Evolutionary conservation across 1,139 yeast species (phyloP).

Genomic region (Scheffersomyces insectosa): DNA sequence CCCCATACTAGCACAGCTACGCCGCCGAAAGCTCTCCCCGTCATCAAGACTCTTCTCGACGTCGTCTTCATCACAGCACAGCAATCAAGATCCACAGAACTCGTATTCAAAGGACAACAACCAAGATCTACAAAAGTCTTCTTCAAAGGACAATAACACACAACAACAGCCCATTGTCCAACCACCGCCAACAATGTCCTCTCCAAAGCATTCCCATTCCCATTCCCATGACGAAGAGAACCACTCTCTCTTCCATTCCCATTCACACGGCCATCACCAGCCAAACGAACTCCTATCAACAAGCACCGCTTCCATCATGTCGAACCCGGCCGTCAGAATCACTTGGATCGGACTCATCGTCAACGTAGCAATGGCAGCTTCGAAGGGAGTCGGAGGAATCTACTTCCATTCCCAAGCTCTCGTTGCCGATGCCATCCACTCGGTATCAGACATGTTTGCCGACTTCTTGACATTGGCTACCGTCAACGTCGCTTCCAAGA

Average conservation of each 20-base stretch:
- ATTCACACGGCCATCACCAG: constrained; percentile 38
- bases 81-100: no score
- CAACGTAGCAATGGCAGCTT: constrained; percentile 80
- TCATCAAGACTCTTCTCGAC: no score
- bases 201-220: constrained; percentile 4
- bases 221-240: constrained; percentile 10
- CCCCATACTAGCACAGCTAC: no score
- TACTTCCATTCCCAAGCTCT: constrained; percentile 93
- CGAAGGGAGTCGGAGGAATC: constrained; percentile 87
- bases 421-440: constrained; percentile 92
- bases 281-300: constrained; percentile 43
- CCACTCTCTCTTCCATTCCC: constrained; percentile 23
- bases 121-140: no score
- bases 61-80: no score
- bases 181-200: not conserved
- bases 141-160: no score
- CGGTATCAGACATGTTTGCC: constrained; percentile 84
- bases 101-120: no score
- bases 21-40: no score
- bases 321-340: constrained; percentile 87
- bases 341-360: constrained; percentile 89
- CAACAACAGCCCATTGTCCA: no score
- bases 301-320: constrained; percentile 27
- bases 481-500: constrained; percentile 70
- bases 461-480: constrained; percentile 89